Base-by-base conservation (phyloP, 2,329 filamentous ascomycete species). In the Diaporthe citrichinensis region DNA sequence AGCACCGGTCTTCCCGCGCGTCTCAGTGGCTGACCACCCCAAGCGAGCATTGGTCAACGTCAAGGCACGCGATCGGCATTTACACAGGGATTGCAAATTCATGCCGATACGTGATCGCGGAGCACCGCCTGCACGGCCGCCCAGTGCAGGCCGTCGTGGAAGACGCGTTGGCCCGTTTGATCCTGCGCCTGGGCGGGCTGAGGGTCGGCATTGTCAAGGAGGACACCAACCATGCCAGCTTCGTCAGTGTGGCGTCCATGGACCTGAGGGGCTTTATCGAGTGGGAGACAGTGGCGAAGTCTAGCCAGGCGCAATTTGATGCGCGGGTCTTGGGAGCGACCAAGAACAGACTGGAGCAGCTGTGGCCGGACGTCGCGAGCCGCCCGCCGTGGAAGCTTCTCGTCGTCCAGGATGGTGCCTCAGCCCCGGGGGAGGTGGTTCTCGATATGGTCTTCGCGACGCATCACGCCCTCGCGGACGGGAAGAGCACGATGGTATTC, bases 391-490 rank as follows among this genome's bases (percentile, higher is more conserved):
- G 89, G 90, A 86, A 84, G 55, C 73, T 89, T 17, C 80, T 84
- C 2, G 82, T 88, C 58, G 79, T 86, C 31, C 76, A 76, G 44
- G 53, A 74, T n/a, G 74, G 80, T 8, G 65, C 67, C 12, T 23
- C 68, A 20, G 41, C 74, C 5, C 59, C 79, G 1, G 72, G 76
- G 6, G 58, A 77, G 3, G 39, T 81, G 8, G 78, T 86, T 46
- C 57, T 81, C 39, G 85, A 90, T 67, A 76, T 89, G 17, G 77
- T 86, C 8, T 89, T 91, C 77, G 83, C 85, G 7, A 88, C 84
- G 46, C 90, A 92, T 76, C 90, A 92, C 77, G 83, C 85, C 0
- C 82, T 91, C 25, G 84, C 85, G 34, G 90, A 92, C 77, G 90
- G 90, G 1, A 82, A 85, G 17, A 86, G 87, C 77, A 87, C 86